Percentiles rank a stretch among this genome's conserved stretches.
phyloP scores from a whole-genome alignment of 1,284 basidiomycete species.

The Austroboletus novae-zelandiae region DNA sequence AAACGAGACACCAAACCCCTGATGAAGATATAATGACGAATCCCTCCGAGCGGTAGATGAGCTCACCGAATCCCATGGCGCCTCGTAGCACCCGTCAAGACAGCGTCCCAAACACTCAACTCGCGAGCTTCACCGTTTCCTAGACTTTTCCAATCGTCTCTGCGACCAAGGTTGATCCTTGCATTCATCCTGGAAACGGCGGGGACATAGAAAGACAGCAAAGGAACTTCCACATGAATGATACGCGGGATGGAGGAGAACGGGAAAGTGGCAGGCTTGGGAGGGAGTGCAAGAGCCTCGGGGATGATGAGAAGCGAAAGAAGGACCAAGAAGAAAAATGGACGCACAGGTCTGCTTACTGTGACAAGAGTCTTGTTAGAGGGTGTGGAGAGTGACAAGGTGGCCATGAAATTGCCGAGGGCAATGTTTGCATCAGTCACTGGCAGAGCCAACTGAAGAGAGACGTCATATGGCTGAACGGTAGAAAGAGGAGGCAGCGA shows the following conservation, averaged over 20 bases:
- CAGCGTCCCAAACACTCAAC: constrained; percentile 60
- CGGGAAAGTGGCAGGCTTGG: constrained; percentile 27
- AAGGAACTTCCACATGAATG: constrained; percentile 48
- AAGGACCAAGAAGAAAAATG: background rate
- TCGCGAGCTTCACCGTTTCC: constrained; percentile 69
- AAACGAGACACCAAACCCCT: constrained; percentile 71
- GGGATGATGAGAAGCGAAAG: constrained; percentile 13
- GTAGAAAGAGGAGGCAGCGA: constrained; percentile 49
- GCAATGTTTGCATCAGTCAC: constrained; percentile 62
- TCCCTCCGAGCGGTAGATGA: constrained; percentile 1
- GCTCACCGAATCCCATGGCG: constrained; percentile 66
- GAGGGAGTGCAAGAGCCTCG: constrained; percentile 59
- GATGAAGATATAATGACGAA: background rate
- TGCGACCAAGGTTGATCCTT: constrained; percentile 61
- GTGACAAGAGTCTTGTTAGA: constrained; percentile 59
- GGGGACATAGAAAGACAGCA: constrained; percentile 52
- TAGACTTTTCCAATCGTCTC: constrained; percentile 64
- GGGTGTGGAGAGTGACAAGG: constrained; percentile 52
- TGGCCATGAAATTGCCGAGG: constrained; percentile 80
- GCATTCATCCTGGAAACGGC: constrained; percentile 50
- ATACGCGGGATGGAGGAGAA: constrained; percentile 42
- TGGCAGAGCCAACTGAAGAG: constrained; percentile 64
- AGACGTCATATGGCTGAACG: constrained; percentile 69
- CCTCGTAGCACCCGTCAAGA: constrained; percentile 55
- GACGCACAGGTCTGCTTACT: constrained; percentile 63